Percentiles rank a stretch among this genome's conserved stretches.
Evolutionary conservation across 2,329 filamentous ascomycete genomes (phyloP).

Genomic region (Penicillium sp.): DNA sequence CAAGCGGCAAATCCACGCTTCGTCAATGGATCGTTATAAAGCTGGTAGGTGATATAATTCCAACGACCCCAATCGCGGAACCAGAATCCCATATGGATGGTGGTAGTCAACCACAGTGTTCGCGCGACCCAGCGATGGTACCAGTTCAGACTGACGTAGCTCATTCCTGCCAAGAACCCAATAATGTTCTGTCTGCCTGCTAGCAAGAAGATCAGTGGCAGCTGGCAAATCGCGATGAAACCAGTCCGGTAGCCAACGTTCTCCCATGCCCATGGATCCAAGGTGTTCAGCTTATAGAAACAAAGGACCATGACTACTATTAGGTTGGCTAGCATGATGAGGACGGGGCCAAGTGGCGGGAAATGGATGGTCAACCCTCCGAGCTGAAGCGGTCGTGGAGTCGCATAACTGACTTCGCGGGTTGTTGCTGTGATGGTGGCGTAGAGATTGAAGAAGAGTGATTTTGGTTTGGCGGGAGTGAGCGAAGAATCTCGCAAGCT

Average conservation of each 20-base stretch:
- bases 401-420: conserved; percentile 54
- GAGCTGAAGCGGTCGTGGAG: conserved; percentile 39
- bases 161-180: conserved; percentile 48
- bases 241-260: conserved; percentile 58
- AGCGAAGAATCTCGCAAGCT: conserved; percentile 48
- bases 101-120: conserved; percentile 53
- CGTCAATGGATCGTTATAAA: conserved; percentile 51
- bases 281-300: conserved; percentile 56
- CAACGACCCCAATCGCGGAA: conserved; percentile 54
- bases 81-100: conserved; percentile 58
- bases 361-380: conserved; percentile 35
- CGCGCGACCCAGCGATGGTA: conserved; percentile 54
- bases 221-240: conserved; percentile 53
- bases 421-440: conserved; percentile 56
- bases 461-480: conserved; percentile 56
- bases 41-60: conserved; percentile 51
- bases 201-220: conserved; percentile 58
- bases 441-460: conserved; percentile 47
- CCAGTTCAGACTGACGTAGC: conserved; percentile 55
- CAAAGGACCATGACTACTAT: conserved; percentile 54
- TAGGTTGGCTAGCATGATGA: conserved; percentile 46
- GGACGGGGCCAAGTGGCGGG: conserved; percentile 42
- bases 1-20: conserved; percentile 55
- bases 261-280: conserved; percentile 54
- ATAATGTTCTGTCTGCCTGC: conserved; percentile 58